These are phyloP conservation scores for Backusella parvicylindrica DNA, from an alignment of 192 early-diverging fungal species.

Conservation along the genomic window DNA sequence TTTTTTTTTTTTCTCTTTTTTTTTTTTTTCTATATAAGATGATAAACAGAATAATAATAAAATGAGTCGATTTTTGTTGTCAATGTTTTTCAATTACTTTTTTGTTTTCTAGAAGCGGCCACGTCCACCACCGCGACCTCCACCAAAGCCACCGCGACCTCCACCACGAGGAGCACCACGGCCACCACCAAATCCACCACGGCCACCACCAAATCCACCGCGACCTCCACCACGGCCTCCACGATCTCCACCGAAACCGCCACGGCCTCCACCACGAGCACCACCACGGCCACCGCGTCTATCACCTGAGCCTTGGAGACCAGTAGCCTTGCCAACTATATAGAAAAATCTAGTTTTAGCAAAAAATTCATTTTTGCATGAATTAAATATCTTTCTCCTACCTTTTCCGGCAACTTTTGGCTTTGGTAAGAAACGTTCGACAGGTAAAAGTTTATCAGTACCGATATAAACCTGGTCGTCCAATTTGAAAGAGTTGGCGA, in stretches of 20 bases:
- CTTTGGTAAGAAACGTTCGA: conserved; percentile 97
- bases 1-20: not conserved
- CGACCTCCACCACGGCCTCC: conserved; percentile 47
- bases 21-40: not conserved
- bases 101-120: not conserved
- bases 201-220: conserved; percentile 44
- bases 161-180: conserved; percentile 44
- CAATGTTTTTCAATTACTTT: not conserved
- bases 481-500: conserved; percentile 86
- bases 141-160: conserved; percentile 47
- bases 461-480: conserved; percentile 93
- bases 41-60: not conserved
- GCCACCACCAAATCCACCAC: conserved; percentile 52
- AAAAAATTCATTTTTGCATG: not conserved
- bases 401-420: conserved; percentile 67
- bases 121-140: conserved; percentile 43
- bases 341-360: too few relatives aligned
- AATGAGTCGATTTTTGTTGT: not conserved
- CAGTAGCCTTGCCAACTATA: conserved; percentile 43
- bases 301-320: conserved; percentile 56
- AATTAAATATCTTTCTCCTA: conserved; percentile 28
- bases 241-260: conserved; percentile 55
- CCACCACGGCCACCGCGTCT: conserved; percentile 50
- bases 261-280: conserved; percentile 51
- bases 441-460: conserved; percentile 88